phyloP scores from a whole-genome alignment of 352 stramenopile species.

The Phytophthora tentaculata region DNA sequence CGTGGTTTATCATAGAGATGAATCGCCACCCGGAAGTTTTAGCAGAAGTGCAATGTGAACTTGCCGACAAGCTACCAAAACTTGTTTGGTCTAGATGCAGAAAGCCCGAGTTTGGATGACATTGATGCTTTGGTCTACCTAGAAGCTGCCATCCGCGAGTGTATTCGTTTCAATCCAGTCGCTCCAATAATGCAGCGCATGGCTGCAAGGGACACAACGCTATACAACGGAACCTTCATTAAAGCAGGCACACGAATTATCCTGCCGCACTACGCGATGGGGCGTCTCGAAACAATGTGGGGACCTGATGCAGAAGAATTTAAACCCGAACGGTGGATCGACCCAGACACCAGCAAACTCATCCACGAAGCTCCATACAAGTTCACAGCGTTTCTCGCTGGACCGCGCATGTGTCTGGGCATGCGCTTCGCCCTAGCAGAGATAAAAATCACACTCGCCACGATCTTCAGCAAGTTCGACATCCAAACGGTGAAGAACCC shows the following conservation, averaged over 20 bases:
- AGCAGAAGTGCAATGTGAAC: constrained; percentile 41
- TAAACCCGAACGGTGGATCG: constrained; percentile 73
- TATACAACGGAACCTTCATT: constrained; percentile 73
- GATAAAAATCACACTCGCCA: constrained; percentile 50
- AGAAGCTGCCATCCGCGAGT: constrained; percentile 54
- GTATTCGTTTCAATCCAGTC: constrained; percentile 49
- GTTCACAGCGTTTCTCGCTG: constrained; percentile 55
- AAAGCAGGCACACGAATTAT: constrained; percentile 57
- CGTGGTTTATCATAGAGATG: constrained; percentile 83
- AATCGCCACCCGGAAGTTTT: constrained; percentile 56
- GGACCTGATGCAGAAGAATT: constrained; percentile 54
- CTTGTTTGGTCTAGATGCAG: constrained; percentile 31
- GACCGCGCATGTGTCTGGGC: constrained; percentile 52
- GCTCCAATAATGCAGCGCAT: constrained; percentile 35
- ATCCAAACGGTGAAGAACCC: constrained; percentile 44
- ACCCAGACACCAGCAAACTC: constrained; percentile 31
- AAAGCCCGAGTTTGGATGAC: constrained; percentile 33
- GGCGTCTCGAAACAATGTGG: constrained; percentile 47
- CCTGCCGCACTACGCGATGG: constrained; percentile 69
- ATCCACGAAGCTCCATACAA: constrained; percentile 38
- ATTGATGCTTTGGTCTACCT: constrained; percentile 52
- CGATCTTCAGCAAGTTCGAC: constrained; percentile 58
- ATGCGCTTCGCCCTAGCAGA: constrained; percentile 38
- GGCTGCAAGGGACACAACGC: constrained; percentile 52
- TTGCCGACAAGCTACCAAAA: constrained; percentile 54